Evolutionary conservation across 805 yeast species (phyloP), one percentile per base, ranked within the genome.

Genomic region (Metschnikowia dekortorum): DNA sequence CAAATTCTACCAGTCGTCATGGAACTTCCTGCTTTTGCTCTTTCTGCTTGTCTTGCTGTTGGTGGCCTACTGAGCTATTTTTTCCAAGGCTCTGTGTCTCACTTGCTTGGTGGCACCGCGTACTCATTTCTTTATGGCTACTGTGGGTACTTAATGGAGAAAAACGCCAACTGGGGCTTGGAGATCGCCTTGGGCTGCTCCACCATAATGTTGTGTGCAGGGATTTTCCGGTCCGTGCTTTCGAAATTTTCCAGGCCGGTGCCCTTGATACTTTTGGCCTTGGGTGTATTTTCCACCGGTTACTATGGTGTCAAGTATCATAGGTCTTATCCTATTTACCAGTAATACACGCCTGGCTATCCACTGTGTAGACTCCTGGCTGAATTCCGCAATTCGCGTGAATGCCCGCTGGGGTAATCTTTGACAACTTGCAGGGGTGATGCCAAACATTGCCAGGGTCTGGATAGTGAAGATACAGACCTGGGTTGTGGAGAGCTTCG

Each of bases 21-120:
- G 94, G 95, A 87, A 70, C 94, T 86, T 65, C 91, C 90, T 49
- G 82, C 89, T 48, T 81, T 74, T 59, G 83, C 91, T 18, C 75
- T 87, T 58, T 81, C 89, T 26, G 87, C 83, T 11, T 77, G 86
- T 54, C 75, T 86, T 59, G 75, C 84, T 48, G 64, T 80, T 48
- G 94, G 94, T 48, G 95, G 94, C 45, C 55, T 80, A 37, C 78
- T 82, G 68, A 94, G 94, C 37, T 87, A 71, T 67, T 61, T 69
- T 68, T 79, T 76, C 57, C 85, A 86, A 59, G 80, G 85, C 10
- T 87, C 96, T 1, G 62, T 84, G 35, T 95, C 96, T 22, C 89
- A 96, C 0, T 74, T 91, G 48, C 69, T 82, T 44, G 96, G 92
- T 1, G 97, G 97, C 37, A 55, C 80, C 8, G 67, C 82, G 1